Evolutionary conservation across 1,284 basidiomycete genomes (phyloP).

Genomic region (Trichosporon faecale): DNA sequence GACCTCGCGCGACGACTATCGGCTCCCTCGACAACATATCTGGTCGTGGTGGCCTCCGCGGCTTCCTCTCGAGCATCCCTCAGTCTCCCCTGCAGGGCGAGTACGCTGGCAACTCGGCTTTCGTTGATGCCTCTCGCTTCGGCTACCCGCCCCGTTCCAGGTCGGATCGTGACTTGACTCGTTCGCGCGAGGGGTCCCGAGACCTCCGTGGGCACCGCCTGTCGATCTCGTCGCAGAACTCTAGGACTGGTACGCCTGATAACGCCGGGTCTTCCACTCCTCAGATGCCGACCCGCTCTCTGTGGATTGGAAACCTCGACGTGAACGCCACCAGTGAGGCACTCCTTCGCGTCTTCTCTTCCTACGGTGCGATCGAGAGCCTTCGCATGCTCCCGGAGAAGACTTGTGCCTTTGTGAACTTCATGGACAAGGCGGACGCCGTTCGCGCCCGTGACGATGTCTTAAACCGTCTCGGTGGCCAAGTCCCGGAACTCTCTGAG

Average conservation of each 20-base stretch:
- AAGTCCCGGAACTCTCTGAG: slow-evolving; percentile 81
- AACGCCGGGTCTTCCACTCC: slow-evolving; percentile 43
- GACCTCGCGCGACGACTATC: slow-evolving; percentile 86
- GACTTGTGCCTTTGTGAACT: slow-evolving; percentile 99
- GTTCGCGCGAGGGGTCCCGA: slow-evolving; percentile 36
- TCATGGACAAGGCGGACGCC: slow-evolving; percentile 89
- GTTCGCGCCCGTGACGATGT: slow-evolving; percentile 95
- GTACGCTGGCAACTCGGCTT: slow-evolving; percentile 15
- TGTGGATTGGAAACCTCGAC: slow-evolving; percentile 98
- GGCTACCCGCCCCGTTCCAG: slow-evolving; percentile 36
- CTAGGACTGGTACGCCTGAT: slow-evolving; percentile 46
- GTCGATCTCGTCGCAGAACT: slow-evolving; percentile 43
- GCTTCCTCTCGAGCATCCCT: slow-evolving; percentile 56
- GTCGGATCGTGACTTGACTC: slow-evolving; percentile 36
- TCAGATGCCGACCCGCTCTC: slow-evolving; percentile 86
- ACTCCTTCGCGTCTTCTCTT: slow-evolving; percentile 88
- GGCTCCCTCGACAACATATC: slow-evolving; percentile 74
- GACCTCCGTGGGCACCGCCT: slow-evolving; percentile 35
- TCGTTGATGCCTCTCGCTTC: slow-evolving; percentile 20
- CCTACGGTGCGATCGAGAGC: slow-evolving; percentile 94
- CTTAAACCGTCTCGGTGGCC: slow-evolving; percentile 85
- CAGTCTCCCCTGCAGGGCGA: slow-evolving; percentile 41
- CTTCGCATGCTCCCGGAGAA: slow-evolving; percentile 91
- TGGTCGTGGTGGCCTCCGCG: slow-evolving; percentile 42
- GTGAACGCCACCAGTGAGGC: slow-evolving; percentile 89